Evolutionary conservation across 768 basidiomycete species (phyloP).

Genomic region (Rhizopogon vesiculosus): DNA sequence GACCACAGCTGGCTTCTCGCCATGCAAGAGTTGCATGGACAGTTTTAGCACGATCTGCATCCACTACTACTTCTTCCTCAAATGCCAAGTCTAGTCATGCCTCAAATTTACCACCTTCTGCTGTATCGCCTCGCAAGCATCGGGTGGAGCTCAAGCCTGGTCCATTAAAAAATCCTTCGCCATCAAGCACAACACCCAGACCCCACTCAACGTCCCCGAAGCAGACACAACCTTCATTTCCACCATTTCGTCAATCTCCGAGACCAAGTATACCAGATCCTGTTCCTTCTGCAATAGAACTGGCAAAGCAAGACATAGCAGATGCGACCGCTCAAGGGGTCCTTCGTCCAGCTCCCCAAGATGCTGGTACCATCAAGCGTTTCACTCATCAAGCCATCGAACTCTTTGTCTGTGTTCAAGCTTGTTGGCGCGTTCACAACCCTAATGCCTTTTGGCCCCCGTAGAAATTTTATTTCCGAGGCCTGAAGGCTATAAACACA

Average conservation of each 20-base stretch:
- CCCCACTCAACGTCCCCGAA: constrained; percentile 21
- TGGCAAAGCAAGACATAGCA: constrained; percentile 55
- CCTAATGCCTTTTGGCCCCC: constrained; percentile 3
- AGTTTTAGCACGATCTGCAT: constrained; percentile 3
- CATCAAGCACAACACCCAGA: constrained; percentile 14
- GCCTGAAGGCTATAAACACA: constrained; percentile 65
- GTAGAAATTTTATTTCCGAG: constrained; percentile 83
- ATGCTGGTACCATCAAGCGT: constrained; percentile 51
- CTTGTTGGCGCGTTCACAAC: background rate
- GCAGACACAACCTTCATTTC: constrained; percentile 20
- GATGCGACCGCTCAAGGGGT: constrained; percentile 68
- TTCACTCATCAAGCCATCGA: constrained; percentile 46
- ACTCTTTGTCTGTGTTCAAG: constrained; percentile 33
- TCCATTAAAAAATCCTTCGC: constrained; percentile 44
- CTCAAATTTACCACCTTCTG: constrained; percentile 22
- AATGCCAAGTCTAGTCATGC: constrained; percentile 9
- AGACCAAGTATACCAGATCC: constrained; percentile 10
- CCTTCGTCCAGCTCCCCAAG: constrained; percentile 57
- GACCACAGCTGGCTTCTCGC: background rate
- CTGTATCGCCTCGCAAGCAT: constrained; percentile 24
- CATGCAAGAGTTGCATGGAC: background rate
- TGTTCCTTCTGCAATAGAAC: constrained; percentile 36
- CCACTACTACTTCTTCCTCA: constrained; percentile 22
- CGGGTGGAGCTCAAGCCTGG: constrained; percentile 62
- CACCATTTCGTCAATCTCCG: constrained; percentile 19